Percentiles rank a stretch among this genome's conserved stretches.
These are phyloP conservation scores for Juglanconis sp. DNA, from an alignment of 2,329 filamentous ascomycete species.

Conservation along the genomic window DNA sequence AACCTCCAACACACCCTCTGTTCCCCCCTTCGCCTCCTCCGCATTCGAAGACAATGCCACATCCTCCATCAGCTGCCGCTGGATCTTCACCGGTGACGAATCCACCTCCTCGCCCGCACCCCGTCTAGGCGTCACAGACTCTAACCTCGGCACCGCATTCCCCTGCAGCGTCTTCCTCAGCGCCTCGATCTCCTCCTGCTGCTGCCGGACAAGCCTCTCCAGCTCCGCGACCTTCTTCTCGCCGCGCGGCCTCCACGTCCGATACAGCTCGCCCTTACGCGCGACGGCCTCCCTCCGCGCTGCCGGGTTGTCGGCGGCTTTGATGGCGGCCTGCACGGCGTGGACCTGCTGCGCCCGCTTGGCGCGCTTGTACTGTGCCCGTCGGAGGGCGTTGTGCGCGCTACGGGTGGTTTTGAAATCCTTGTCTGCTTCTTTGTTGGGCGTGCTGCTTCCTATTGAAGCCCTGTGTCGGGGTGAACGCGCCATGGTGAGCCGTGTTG, in stretches of 20 bases:
- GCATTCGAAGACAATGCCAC: neutral
- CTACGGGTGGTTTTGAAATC: neutral
- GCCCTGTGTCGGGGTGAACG: neutral
- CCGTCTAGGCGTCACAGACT: neutral
- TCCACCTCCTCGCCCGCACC: neutral
- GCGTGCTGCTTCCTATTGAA: neutral
- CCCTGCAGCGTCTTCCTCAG: constrained; percentile 2
- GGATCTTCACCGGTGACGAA: constrained; percentile 13
- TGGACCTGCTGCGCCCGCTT: neutral
- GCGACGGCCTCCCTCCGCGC: neutral
- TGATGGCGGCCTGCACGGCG: constrained; percentile 3
- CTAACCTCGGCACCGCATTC: neutral
- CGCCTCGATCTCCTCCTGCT: constrained; percentile 10
- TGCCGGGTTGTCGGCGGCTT: neutral
- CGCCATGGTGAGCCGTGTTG: neutral
- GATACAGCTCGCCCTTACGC: constrained; percentile 4
- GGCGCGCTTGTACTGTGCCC: constrained; percentile 3
- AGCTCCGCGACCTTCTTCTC: constrained; percentile 6
- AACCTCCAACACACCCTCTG: neutral
- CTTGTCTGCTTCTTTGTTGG: constrained; percentile 1
- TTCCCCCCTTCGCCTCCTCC: neutral
- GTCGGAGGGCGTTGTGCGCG: constrained; percentile 6
- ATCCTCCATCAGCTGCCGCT: constrained; percentile 9
- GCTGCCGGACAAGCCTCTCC: constrained; percentile 11
- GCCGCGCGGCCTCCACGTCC: constrained; percentile 5